Evolutionary conservation across 2,329 filamentous ascomycete species (phyloP).

Genomic region (Acephala macrosclerotiorum): DNA sequence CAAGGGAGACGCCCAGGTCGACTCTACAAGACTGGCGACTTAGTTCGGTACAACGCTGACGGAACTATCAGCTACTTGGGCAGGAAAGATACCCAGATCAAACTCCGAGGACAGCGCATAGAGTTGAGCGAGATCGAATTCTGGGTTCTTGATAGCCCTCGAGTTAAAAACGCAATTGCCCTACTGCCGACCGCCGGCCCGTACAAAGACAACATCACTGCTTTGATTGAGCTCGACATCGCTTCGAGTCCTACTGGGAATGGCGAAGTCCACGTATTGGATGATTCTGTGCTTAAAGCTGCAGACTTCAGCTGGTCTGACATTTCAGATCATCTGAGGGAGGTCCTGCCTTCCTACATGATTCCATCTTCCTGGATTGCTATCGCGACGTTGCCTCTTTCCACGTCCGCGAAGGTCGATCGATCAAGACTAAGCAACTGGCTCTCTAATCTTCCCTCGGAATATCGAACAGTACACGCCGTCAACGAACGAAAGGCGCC

Average conservation of each 20-base stretch:
- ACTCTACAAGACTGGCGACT: slow-evolving; percentile 66
- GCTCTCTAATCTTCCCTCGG: neutral
- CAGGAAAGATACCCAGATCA: slow-evolving; percentile 1
- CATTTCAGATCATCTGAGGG: neutral
- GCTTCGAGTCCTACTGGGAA: neutral
- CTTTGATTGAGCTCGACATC: neutral
- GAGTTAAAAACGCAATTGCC: neutral
- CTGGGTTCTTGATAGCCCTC: neutral
- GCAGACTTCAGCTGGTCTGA: neutral
- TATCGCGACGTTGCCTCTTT: neutral
- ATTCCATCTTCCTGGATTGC: neutral
- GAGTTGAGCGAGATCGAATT: slow-evolving; percentile 4
- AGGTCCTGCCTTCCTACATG: neutral
- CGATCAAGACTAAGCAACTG: slow-evolving; percentile 1
- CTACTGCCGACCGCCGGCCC: neutral
- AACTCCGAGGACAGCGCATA: neutral
- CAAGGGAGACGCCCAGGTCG: slow-evolving; percentile 43
- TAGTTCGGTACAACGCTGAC: slow-evolving; percentile 60
- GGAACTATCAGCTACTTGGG: slow-evolving; percentile 9
- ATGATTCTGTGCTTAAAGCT: neutral
- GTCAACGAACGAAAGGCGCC: neutral
- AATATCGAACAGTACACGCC: no score
- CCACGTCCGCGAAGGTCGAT: slow-evolving; percentile 19
- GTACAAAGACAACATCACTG: neutral
- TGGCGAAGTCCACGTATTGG: neutral